These are phyloP conservation scores for Perilla frutescens DNA, from an alignment of 257 asterid genomes.

Conservation along the genomic window DNA sequence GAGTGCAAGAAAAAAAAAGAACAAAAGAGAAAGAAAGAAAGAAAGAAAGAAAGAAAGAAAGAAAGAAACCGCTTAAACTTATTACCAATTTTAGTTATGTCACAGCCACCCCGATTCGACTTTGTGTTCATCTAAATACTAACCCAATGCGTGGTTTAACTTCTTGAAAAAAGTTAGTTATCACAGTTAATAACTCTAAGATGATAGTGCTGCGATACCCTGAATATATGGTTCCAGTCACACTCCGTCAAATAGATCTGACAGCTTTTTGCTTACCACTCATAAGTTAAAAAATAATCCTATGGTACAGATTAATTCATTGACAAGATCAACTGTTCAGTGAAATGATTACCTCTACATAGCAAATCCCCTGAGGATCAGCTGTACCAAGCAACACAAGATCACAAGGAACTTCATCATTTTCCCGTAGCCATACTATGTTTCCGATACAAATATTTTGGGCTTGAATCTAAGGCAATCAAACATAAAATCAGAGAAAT, in stretches of 20 bases:
- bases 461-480: slow-evolving; percentile 74
- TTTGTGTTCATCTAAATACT: no score
- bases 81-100: no score
- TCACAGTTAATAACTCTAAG: no score
- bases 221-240: no score
- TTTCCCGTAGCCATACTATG: slow-evolving; percentile 97
- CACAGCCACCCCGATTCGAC: no score
- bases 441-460: slow-evolving; percentile 90
- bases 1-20: no score
- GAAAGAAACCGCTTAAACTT: no score
- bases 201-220: no score
- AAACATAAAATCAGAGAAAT: slow-evolving; percentile 32
- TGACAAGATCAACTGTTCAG: slow-evolving; percentile 1
- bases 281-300: slow-evolving; percentile 14
- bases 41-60: no score
- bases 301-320: slow-evolving; percentile 22
- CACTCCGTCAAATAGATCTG: not conserved
- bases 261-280: not conserved
- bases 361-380: slow-evolving; percentile 92
- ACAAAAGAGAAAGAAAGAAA: no score
- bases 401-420: slow-evolving; percentile 99
- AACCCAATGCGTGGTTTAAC: no score
- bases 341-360: slow-evolving; percentile 73
- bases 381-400: slow-evolving; percentile 92
- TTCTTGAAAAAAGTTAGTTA: no score